Base-by-base conservation (phyloP, 768 basidiomycete species). In the Psilocybe subaeruginosa region DNA sequence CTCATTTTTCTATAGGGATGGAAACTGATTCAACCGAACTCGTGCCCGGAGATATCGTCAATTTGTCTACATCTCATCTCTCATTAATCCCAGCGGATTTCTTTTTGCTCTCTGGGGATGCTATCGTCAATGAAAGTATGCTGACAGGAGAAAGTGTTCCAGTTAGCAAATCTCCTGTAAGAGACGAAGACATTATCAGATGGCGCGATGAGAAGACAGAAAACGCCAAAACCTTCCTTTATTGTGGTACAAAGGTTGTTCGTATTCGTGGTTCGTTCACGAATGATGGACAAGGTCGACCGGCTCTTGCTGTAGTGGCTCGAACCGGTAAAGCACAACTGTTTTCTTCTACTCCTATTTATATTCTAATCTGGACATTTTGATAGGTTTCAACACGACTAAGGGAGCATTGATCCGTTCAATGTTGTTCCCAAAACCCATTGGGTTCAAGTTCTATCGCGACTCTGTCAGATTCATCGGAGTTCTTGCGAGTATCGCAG, bases 121-220 rank as follows among this genome's bases (percentile, higher is more conserved):
- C 95, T 1, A 97, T 99, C 60, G 91, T 99, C 54, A 99, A 99
- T 72, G 97, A 99, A 77, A 97, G 95, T 64, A 99, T 99, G 97
- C 85, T 99, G 23, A 99, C 97, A 0, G 97, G 97, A 11, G 97
- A 99, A 76, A 97, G 95, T 64, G 93, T 99, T 0, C 97, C 97
- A 2, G 94, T 99, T 54, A 92, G 92, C 72, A 99, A 99, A 72
- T 75, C 85, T 17, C 91, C 96, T 0, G 83, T 90, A 60, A 94
- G 89, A 69, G 91, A 94, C 65, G 89, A 89, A 29, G 89, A 89
- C 55, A 80, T 98, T 45, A 72, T 75, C 46, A 82, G 77, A 64
- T 95, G 92, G 93, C 83, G 75, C 66, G 85, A 88, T 41, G 79
- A 80, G 61, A 86, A 87, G 67, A 84, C 90, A 60, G 92, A 93